These are phyloP conservation scores for Alternaria metachromatica DNA, from an alignment of 2,329 filamentous ascomycete genomes.

Conservation along the genomic window DNA sequence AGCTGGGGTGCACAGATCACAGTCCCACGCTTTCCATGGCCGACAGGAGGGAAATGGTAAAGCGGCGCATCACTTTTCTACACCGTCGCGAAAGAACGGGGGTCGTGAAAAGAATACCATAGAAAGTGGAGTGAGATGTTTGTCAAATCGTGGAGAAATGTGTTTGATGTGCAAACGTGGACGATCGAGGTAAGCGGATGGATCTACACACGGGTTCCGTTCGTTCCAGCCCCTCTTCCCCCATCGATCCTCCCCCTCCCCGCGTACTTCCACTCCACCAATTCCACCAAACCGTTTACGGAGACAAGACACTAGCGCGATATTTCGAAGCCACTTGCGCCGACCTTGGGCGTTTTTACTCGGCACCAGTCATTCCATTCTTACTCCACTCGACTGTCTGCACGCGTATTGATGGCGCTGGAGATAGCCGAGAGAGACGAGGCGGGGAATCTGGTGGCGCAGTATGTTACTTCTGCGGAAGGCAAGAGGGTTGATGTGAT, in stretches of 20 bases:
- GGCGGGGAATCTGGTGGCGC: slow-evolving; percentile 56
- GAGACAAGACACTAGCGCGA: not conserved
- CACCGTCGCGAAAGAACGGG: not conserved
- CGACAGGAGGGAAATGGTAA: not conserved
- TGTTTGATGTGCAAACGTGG: not conserved
- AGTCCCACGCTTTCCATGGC: not conserved
- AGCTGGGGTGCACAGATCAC: not conserved
- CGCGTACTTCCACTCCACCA: not conserved
- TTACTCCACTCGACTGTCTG: not conserved
- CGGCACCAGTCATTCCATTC: not conserved
- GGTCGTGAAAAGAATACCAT: not conserved
- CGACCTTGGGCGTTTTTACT: not conserved
- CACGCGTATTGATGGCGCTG: not conserved
- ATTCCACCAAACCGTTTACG: not conserved
- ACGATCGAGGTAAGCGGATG: not conserved
- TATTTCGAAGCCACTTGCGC: not conserved
- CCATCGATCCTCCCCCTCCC: not conserved
- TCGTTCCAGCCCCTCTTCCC: not conserved
- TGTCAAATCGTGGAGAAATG: not conserved
- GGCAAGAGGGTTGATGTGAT: slow-evolving; percentile 54
- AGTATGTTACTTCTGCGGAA: slow-evolving; percentile 54
- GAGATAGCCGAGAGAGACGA: slow-evolving; percentile 56
- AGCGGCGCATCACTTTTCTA: not conserved
- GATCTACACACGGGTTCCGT: not conserved
- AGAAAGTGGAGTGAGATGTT: not conserved